A percentile compares a stretch with the other conserved stretches of the same genome.
These are phyloP conservation scores for Penicillium sp. DNA, from an alignment of 2,329 filamentous ascomycete species.

Conservation along the genomic window DNA sequence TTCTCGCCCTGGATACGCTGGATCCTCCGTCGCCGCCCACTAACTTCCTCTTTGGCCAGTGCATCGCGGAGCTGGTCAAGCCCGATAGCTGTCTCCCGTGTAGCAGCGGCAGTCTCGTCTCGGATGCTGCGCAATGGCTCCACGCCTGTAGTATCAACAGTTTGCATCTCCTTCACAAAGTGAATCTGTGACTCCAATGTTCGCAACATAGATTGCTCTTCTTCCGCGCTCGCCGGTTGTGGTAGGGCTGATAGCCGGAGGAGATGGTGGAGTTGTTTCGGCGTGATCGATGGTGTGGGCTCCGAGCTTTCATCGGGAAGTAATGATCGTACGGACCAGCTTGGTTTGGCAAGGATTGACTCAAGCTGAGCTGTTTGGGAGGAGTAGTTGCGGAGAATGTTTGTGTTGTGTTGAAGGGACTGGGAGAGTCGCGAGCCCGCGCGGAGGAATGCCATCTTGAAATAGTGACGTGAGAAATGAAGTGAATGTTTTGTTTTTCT, in stretches of 20 bases:
- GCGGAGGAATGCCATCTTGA: constrained; percentile 8
- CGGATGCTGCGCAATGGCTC: constrained; percentile 75
- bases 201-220: constrained; percentile 70
- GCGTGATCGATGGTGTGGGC: constrained; percentile 52
- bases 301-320: constrained; percentile 52
- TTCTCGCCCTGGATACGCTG: constrained; percentile 36
- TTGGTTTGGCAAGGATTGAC: constrained; percentile 66
- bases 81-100: constrained; percentile 42
- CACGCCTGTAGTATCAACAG: constrained; percentile 71
- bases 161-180: constrained; percentile 85
- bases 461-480: constrained; percentile 7
- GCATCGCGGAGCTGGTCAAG: constrained; percentile 38
- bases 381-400: constrained; percentile 23
- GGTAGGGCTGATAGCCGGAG: constrained; percentile 88
- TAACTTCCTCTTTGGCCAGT: constrained; percentile 41
- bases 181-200: constrained; percentile 80
- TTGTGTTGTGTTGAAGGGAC: constrained; percentile 9
- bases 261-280: constrained; percentile 74
- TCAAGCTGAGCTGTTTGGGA: constrained; percentile 31
- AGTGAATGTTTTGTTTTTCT: neutral
- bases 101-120: constrained; percentile 60
- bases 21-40: constrained; percentile 50
- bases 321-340: constrained; percentile 81
- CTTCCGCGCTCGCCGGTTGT: constrained; percentile 60
- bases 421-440: constrained; percentile 16